phyloP scores from a whole-genome alignment of 495 filamentous ascomycete genomes.

The Apiosordaria backusii region DNA sequence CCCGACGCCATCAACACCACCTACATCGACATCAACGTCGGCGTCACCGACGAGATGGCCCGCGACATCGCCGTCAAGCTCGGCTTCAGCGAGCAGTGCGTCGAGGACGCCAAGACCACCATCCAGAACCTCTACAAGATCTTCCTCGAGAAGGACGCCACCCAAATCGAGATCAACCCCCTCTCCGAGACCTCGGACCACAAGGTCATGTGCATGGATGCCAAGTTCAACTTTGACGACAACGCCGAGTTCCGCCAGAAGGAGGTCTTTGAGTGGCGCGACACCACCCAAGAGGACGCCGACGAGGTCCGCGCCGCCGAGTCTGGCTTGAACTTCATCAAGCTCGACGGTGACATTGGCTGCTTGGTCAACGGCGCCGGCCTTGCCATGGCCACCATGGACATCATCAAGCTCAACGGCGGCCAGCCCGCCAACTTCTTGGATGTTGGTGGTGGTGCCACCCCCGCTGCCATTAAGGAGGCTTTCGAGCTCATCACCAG shows the following conservation, averaged over 20 bases:
- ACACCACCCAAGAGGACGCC: constrained; percentile 90
- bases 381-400: constrained; percentile 99
- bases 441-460: constrained; percentile 96
- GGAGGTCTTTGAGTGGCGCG: constrained; percentile 90
- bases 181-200: constrained; percentile 96
- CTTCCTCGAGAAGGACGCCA: constrained; percentile 97
- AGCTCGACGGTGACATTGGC: constrained; percentile 98
- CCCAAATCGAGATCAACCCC: constrained; percentile 99
- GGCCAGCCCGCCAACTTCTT: constrained; percentile 96
- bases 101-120: constrained; percentile 87
- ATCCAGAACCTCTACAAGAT: constrained; percentile 99
- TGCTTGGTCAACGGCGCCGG: constrained; percentile 98
- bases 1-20: constrained; percentile 93
- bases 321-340: constrained; percentile 97
- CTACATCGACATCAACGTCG: constrained; percentile 86
- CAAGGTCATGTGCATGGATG: constrained; percentile 97
- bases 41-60: constrained; percentile 94
- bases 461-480: constrained; percentile 91
- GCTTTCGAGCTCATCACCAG: constrained; percentile 98
- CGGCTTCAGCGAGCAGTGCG: constrained; percentile 94
- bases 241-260: constrained; percentile 98
- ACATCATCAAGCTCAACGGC: constrained; percentile 99
- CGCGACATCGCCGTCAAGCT: constrained; percentile 84
- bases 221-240: constrained; percentile 96
- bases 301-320: constrained; percentile 96